Base-by-base conservation (phyloP, 805 yeast genomes). In the Peterozyma xylosa region DNA sequence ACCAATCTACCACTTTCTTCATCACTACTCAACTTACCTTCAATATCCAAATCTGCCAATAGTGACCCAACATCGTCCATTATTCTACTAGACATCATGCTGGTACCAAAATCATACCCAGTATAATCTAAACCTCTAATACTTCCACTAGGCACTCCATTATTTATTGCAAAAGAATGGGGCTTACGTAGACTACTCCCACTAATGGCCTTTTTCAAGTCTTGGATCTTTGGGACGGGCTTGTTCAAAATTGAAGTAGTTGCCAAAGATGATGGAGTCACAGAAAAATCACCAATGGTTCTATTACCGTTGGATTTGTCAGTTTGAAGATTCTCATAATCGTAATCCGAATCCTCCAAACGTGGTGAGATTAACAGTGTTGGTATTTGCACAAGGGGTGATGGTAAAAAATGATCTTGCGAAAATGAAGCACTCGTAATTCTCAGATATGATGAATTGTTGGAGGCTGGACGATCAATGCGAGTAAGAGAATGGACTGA, bases 161-260 rank as follows among this genome's bases (percentile, higher is more conserved):
- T 21, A 21, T n/a, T 29, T 17, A 16, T 37, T 7, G 38, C 34
- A 18, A 11, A 16, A 6, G 32, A 18, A 11, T 41, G 30, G 11
- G 41, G 17, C 16, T 42, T 33, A 21, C 27, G 27, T 15, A 39
- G 11, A 18, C 34, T 41, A 9, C 39, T 40, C 2, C 45, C 39
- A 14, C 39, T 38, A 37, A 56, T 46, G 5, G 49, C 50, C 15
- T 57, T 62, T 41, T 60, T 63, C 46, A 65, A 56, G 43, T 65
- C 67, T 7, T 58, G 43, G 1, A 63, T 67, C 43, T 56, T 54
- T 1, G 67, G 66, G 3, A 58, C 18, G 3, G 33, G 41, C 30
- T 40, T 39, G 4, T 21, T 21, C 27, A 21, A 21, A 5, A 21
- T 21, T 21, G 43, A 40, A 7, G 46, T 32, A 11, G 46, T 16